phyloP scores from a whole-genome alignment of 1,139 yeast species.

The Candida albicans region DNA sequence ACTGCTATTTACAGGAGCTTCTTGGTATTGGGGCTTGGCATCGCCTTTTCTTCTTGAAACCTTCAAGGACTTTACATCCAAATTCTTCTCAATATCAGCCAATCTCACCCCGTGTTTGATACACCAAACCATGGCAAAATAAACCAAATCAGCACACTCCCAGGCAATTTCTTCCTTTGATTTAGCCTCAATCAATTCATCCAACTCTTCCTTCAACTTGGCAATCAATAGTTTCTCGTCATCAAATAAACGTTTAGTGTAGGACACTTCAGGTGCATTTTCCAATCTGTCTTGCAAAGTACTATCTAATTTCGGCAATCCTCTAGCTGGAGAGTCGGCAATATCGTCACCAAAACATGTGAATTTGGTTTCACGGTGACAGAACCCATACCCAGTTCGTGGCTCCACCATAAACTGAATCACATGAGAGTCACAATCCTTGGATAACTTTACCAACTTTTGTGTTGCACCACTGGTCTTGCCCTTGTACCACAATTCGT shows the following conservation, averaged over 20 bases:
- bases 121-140: slow-evolving; percentile 87
- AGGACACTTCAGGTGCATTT: slow-evolving; percentile 86
- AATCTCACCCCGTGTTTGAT: slow-evolving; percentile 78
- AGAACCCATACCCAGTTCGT: slow-evolving; percentile 76
- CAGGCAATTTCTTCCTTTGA: slow-evolving; percentile 70
- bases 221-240: slow-evolving; percentile 77
- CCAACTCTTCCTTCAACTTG: slow-evolving; percentile 94
- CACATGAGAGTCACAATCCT: slow-evolving; percentile 93
- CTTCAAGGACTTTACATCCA: slow-evolving; percentile 80
- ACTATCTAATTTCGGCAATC: slow-evolving; percentile 64
- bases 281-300: slow-evolving; percentile 55
- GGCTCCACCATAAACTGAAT: slow-evolving; percentile 84
- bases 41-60: slow-evolving; percentile 95
- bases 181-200: slow-evolving; percentile 85
- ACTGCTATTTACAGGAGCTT: slow-evolving; percentile 17
- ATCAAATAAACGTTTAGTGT: slow-evolving; percentile 81
- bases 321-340: slow-evolving; percentile 52
- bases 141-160: slow-evolving; percentile 96
- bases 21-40: slow-evolving; percentile 72
- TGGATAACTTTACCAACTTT: slow-evolving; percentile 58
- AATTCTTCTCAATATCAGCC: slow-evolving; percentile 77
- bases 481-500: slow-evolving; percentile 92
- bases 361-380: slow-evolving; percentile 72
- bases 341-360: slow-evolving; percentile 68
- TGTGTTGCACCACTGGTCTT: slow-evolving; percentile 95